Conservation (phyloP, 83 land plant genomes). For the Picea engelmannii region DNA sequence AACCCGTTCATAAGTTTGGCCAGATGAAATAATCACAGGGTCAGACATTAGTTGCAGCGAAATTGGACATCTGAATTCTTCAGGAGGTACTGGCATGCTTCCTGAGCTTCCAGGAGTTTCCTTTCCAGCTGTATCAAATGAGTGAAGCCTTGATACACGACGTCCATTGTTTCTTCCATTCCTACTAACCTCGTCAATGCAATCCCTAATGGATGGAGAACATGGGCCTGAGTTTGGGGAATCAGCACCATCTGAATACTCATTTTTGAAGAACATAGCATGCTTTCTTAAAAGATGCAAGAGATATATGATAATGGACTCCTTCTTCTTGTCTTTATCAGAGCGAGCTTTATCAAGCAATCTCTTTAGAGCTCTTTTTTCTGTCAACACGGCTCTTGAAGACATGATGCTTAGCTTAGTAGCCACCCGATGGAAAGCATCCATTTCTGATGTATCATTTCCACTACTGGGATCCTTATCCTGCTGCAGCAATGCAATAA, state of each 20-base stretch:
- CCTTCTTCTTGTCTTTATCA: slow-evolving; percentile 87
- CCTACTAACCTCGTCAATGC: slow-evolving; percentile 31
- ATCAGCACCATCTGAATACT: slow-evolving; percentile 65
- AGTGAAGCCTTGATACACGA: slow-evolving; percentile 44
- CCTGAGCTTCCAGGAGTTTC: slow-evolving; percentile 31
- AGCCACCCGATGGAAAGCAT: slow-evolving; percentile 71
- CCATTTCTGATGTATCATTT: slow-evolving; percentile 61
- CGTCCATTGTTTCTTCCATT: slow-evolving; percentile 33
- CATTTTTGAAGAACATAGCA: slow-evolving; percentile 67
- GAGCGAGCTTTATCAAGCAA: slow-evolving; percentile 72
- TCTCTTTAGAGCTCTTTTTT: slow-evolving; percentile 78
- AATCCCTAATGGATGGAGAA: slow-evolving; percentile 58
- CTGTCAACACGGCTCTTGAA: slow-evolving; percentile 67
- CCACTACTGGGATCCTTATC: slow-evolving; percentile 46
- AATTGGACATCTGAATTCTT: slow-evolving; percentile 90
- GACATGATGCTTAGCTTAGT: slow-evolving; percentile 71
- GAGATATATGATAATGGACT: slow-evolving; percentile 74
- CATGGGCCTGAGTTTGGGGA: slow-evolving; percentile 71
- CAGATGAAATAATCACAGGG: slow-evolving; percentile 91
- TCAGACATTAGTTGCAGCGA: slow-evolving; percentile 95
- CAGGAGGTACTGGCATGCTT: slow-evolving; percentile 60
- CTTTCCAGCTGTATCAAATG: slow-evolving; percentile 41
- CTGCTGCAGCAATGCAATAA: slow-evolving; percentile 75
- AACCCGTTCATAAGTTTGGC: slow-evolving; percentile 89
- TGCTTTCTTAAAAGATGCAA: slow-evolving; percentile 82